Evolutionary conservation across 306 rosid species (phyloP).

Genomic region (Vicia sativa): DNA sequence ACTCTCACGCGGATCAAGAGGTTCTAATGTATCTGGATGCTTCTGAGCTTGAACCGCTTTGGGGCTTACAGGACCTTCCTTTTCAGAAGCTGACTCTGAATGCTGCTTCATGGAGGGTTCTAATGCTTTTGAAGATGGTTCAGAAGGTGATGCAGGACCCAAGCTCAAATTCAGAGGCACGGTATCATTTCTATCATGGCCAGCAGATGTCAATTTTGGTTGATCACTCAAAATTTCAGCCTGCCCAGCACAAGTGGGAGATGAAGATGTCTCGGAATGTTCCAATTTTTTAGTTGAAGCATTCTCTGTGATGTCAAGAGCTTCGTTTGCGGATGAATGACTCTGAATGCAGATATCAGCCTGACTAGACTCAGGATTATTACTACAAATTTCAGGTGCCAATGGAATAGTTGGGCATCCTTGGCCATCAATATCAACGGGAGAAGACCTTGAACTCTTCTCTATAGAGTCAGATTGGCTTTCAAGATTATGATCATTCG

Average conservation of each 20-base stretch:
- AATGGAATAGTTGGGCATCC: constrained; percentile 32
- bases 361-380: constrained; percentile 27
- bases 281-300: constrained; percentile 31
- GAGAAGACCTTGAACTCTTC: constrained; percentile 45
- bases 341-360: constrained; percentile 31
- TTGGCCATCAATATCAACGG: constrained; percentile 36
- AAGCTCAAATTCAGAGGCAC: constrained; percentile 24
- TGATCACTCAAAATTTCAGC: constrained; percentile 34
- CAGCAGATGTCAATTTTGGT: constrained; percentile 35
- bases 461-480: constrained; percentile 43
- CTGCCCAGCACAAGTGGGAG: constrained; percentile 37
- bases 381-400: constrained; percentile 33
- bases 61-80: constrained; percentile 23
- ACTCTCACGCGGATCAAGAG: constrained; percentile 26
- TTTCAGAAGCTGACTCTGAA: constrained; percentile 35
- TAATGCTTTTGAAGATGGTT: constrained; percentile 22
- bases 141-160: constrained; percentile 28
- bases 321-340: constrained; percentile 16
- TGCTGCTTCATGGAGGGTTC: constrained; percentile 22
- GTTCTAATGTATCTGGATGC: constrained; percentile 36
- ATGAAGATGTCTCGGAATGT: constrained; percentile 21
- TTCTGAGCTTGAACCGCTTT: constrained; percentile 33
- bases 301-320: constrained; percentile 27
- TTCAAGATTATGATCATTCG: constrained; percentile 37
- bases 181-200: constrained; percentile 5